These are phyloP conservation scores for Echinosophora koreensis DNA, from an alignment of 306 rosid species.

Conservation along the genomic window DNA sequence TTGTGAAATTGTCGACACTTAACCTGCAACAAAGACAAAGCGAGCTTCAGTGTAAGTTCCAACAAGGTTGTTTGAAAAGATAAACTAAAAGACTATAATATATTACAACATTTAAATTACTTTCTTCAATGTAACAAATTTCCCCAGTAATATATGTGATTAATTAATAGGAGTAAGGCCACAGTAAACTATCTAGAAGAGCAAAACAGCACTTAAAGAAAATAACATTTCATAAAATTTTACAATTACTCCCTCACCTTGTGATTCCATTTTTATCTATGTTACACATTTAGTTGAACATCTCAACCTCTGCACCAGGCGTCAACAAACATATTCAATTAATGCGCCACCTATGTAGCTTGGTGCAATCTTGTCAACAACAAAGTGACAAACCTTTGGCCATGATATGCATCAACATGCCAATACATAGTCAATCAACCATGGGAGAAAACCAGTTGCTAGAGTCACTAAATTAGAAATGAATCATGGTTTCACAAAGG, in stretches of 20 bases:
- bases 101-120: neutral
- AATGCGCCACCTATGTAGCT: slow-evolving; percentile 3
- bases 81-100: slow-evolving; percentile 17
- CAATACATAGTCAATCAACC: neutral
- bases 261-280: neutral
- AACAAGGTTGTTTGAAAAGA: slow-evolving; percentile 34
- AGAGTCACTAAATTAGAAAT: slow-evolving; percentile 17
- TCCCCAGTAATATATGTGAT: neutral
- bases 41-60: slow-evolving; percentile 41
- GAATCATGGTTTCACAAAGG: neutral
- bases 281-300: slow-evolving; percentile 12
- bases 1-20: slow-evolving; percentile 53
- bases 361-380: slow-evolving; percentile 10
- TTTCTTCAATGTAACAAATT: slow-evolving; percentile 9
- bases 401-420: slow-evolving; percentile 6
- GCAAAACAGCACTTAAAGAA: neutral
- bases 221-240: slow-evolving; percentile 15
- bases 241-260: neutral
- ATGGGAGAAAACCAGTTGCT: neutral
- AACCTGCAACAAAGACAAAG: slow-evolving; percentile 59
- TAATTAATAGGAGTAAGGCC: slow-evolving; percentile 1
- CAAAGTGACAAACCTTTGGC: slow-evolving; percentile 13
- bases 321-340: slow-evolving; percentile 12
- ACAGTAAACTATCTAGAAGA: slow-evolving; percentile 12
- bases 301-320: neutral